These are phyloP conservation scores for Houttuynia cordata DNA, from an alignment of 164 flowering plant species.

Conservation along the genomic window DNA sequence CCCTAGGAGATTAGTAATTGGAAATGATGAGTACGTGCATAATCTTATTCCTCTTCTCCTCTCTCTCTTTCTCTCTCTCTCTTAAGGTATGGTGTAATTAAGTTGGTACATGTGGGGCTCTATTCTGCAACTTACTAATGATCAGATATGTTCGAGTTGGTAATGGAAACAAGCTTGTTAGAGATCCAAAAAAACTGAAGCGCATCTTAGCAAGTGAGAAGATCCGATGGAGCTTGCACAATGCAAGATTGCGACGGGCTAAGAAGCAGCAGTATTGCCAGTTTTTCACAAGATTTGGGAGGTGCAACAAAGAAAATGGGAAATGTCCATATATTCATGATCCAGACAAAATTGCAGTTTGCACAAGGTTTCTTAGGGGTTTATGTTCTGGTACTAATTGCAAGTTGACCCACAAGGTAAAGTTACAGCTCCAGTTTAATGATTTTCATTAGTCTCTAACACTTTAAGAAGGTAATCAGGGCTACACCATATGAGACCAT, in stretches of 20 bases:
- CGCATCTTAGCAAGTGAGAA: slow-evolving; percentile 90
- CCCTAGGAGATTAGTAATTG: slow-evolving; percentile 73
- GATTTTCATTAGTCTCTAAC: neutral
- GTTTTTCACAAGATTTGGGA: slow-evolving; percentile 92
- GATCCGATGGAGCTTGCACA: slow-evolving; percentile 92
- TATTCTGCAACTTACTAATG: neutral
- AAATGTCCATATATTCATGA: slow-evolving; percentile 94
- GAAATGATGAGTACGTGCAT: slow-evolving; percentile 77
- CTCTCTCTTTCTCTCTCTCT: neutral
- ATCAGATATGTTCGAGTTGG: slow-evolving; percentile 85
- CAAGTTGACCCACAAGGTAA: slow-evolving; percentile 94
- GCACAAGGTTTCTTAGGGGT: slow-evolving; percentile 88
- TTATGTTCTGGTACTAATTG: slow-evolving; percentile 53
- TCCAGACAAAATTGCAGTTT: slow-evolving; percentile 80
- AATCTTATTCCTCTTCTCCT: neutral
- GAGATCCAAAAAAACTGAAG: slow-evolving; percentile 81
- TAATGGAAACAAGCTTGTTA: slow-evolving; percentile 87
- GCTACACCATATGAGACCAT: neutral
- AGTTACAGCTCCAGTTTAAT: neutral
- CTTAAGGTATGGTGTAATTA: too few relatives aligned
- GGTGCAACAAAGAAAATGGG: slow-evolving; percentile 80
- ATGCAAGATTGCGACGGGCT: slow-evolving; percentile 66
- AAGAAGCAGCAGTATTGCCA: slow-evolving; percentile 79
- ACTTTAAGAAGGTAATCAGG: neutral
- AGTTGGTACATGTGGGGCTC: neutral